A percentile compares a stretch with the other conserved stretches of the same genome.
phyloP scores from a whole-genome alignment of 2,329 filamentous ascomycete genomes.

The Alternaria ventricosa region DNA sequence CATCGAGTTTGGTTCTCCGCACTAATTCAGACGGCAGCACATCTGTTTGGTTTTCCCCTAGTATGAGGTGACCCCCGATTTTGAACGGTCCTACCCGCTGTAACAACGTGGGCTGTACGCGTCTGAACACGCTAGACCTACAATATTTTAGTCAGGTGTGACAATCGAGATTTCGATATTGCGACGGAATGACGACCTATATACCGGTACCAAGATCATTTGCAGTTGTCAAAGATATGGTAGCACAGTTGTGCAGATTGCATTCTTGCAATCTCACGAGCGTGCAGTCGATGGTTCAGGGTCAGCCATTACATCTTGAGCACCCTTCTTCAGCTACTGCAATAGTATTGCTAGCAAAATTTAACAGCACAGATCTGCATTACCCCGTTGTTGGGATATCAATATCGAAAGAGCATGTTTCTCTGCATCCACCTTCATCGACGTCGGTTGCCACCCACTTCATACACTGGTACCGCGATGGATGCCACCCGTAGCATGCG shows the following conservation, averaged over 20 bases:
- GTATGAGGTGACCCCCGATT: not conserved
- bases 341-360: not conserved
- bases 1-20: not conserved
- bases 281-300: not conserved
- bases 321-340: not conserved
- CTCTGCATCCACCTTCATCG: not conserved
- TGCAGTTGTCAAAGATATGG: not conserved
- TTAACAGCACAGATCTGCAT: not conserved
- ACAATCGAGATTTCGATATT: not conserved
- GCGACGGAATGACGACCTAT: not conserved
- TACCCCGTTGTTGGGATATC: not conserved
- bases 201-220: not conserved
- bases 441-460: not conserved
- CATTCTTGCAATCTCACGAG: not conserved
- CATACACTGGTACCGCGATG: not conserved
- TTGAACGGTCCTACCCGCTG: not conserved
- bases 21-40: not conserved
- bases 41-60: not conserved
- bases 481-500: not conserved
- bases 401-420: not conserved
- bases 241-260: not conserved
- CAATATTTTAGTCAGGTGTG: not conserved
- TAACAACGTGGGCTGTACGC: not conserved
- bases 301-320: not conserved
- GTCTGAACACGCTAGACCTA: not conserved